phyloP scores from a whole-genome alignment of 768 basidiomycete species.

The Amanita thiersii region DNA sequence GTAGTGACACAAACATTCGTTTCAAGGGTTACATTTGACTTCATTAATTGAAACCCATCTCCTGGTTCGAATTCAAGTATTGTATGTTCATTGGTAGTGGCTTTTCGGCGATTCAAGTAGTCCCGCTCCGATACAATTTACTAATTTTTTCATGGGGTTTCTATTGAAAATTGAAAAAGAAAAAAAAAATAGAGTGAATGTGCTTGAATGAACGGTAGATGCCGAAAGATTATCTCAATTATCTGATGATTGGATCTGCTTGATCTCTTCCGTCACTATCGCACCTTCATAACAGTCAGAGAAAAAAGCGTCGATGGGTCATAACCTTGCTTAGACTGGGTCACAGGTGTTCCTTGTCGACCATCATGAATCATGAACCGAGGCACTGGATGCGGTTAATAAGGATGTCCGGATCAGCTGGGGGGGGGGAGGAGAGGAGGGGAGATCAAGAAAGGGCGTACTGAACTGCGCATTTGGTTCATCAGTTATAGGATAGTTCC shows the following conservation, averaged over 20 bases:
- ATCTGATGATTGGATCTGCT: background rate
- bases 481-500: background rate
- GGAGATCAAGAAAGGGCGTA: slow-evolving; percentile 3
- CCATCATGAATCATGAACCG: slow-evolving; percentile 9
- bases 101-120: background rate
- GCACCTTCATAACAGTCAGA: slow-evolving; percentile 18
- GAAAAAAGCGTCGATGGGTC: background rate
- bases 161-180: background rate
- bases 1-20: slow-evolving; percentile 8
- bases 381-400: slow-evolving; percentile 1
- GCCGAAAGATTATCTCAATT: background rate
- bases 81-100: background rate
- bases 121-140: background rate
- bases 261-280: slow-evolving; percentile 17
- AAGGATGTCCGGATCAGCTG: slow-evolving; percentile 4
- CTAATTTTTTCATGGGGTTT: background rate
- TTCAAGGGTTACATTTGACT: slow-evolving; percentile 41
- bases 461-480: background rate
- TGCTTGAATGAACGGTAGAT: background rate
- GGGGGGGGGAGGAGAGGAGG: no score
- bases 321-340: background rate
- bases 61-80: background rate
- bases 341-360: slow-evolving; percentile 1
- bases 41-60: slow-evolving; percentile 23
- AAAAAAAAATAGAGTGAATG: no score